A percentile compares a stretch with the other conserved stretches of the same genome.
These are phyloP conservation scores for Hypholoma sublateritium DNA, from an alignment of 768 basidiomycete species.

Conservation along the genomic window DNA sequence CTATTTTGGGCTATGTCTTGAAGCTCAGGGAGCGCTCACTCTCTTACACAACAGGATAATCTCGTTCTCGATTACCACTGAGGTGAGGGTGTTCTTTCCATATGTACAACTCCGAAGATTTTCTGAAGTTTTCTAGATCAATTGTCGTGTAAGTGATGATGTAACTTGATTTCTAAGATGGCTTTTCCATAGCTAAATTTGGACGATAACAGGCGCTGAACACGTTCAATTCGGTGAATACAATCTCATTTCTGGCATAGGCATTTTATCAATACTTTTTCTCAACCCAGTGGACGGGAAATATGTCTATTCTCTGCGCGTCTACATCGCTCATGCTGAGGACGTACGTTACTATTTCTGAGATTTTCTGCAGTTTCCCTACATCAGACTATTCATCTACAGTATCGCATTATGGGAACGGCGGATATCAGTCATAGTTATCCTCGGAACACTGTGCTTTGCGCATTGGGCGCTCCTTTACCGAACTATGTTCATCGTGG, in stretches of 20 bases:
- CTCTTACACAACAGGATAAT: constrained; percentile 45
- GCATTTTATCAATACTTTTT: neutral
- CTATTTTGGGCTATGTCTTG: neutral
- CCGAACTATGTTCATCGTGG: constrained; percentile 69
- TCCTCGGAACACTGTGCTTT: constrained; percentile 53
- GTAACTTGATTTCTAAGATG: neutral
- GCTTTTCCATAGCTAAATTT: neutral
- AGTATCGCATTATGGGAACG: constrained; percentile 76
- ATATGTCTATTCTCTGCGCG: constrained; percentile 63
- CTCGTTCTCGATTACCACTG: constrained; percentile 50
- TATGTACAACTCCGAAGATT: constrained; percentile 10
- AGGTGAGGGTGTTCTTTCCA: constrained; percentile 29
- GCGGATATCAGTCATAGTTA: constrained; percentile 44
- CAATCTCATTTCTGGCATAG: neutral
- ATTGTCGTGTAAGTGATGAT: constrained; percentile 50
- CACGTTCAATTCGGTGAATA: constrained; percentile 63
- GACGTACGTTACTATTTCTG: constrained; percentile 43
- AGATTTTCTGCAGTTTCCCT: neutral
- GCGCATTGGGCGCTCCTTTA: constrained; percentile 69
- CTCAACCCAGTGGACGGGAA: constrained; percentile 53
- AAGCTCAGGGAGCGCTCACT: neutral
- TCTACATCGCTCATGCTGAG: constrained; percentile 71
- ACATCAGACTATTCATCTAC: constrained; percentile 3
- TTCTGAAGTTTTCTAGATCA: constrained; percentile 39
- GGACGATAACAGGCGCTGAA: constrained; percentile 49